A percentile compares a stretch with the other conserved stretches of the same genome.
Conservation (phyloP, 176 grass and related monocot genomes). For the Zoysia japonica region DNA sequence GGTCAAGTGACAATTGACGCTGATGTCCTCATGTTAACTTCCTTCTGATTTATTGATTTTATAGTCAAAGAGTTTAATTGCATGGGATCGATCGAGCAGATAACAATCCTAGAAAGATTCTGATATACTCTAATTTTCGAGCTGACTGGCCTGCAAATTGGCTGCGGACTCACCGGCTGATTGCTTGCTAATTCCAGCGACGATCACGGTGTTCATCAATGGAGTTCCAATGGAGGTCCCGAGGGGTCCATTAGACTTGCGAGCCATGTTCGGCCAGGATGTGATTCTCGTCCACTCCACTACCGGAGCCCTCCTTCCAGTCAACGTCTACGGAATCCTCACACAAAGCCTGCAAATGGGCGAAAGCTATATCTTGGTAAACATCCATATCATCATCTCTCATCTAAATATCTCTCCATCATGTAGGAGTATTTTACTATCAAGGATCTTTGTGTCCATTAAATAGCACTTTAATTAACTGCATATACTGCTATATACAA, state of each 20-base stretch:
- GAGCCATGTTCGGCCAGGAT: conserved; percentile 82
- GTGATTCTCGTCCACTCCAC: conserved; percentile 76
- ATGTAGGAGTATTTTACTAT: not conserved
- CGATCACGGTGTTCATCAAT: conserved; percentile 96
- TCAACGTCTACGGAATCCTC: conserved; percentile 80
- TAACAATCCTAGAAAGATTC: not conserved
- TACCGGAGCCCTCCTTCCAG: conserved; percentile 68
- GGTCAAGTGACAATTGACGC: too few species aligned
- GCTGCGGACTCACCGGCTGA: conserved; percentile 34
- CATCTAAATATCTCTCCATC: conserved; percentile 14
- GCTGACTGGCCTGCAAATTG: conserved; percentile 17
- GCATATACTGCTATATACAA: not conserved
- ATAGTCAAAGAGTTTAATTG: too few species aligned
- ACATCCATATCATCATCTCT: conserved; percentile 26
- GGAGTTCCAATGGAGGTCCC: conserved; percentile 80
- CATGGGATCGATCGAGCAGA: not conserved
- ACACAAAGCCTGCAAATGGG: conserved; percentile 92
- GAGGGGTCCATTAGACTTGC: conserved; percentile 74
- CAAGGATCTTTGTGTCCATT: not conserved
- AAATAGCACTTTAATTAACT: not conserved
- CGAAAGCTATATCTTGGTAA: conserved; percentile 95
- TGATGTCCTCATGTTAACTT: too few species aligned
- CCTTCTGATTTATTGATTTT: too few species aligned
- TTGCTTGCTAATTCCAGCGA: conserved; percentile 66
- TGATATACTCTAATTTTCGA: not conserved